Conservation (phyloP, 306 rosid genomes). For the Pterocarpus macrocarpus region DNA sequence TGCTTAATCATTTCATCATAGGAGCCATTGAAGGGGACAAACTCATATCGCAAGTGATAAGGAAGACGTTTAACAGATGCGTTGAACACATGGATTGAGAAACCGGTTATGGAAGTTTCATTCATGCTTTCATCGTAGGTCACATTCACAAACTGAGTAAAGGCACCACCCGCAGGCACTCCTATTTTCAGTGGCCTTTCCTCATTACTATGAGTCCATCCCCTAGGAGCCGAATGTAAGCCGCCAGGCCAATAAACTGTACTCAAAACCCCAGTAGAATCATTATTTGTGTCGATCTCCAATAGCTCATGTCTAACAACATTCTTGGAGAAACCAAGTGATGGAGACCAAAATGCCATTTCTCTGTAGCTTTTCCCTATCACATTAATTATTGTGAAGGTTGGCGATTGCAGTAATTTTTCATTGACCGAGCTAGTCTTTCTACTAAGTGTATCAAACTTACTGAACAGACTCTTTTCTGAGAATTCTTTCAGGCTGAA, state of each 20-base stretch:
- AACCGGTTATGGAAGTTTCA: slow-evolving; percentile 52
- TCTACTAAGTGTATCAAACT: slow-evolving; percentile 55
- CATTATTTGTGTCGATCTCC: not conserved
- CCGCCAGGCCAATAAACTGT: slow-evolving; percentile 61
- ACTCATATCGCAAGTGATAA: slow-evolving; percentile 48
- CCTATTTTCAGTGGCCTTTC: slow-evolving; percentile 50
- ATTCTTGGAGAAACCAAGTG: slow-evolving; percentile 52
- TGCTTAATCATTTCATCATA: slow-evolving; percentile 66
- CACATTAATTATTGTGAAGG: slow-evolving; percentile 62
- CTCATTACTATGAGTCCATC: slow-evolving; percentile 37
- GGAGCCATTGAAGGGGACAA: slow-evolving; percentile 56
- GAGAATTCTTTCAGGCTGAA: slow-evolving; percentile 29
- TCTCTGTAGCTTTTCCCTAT: slow-evolving; percentile 61
- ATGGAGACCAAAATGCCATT: slow-evolving; percentile 65
- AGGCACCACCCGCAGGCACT: slow-evolving; percentile 60
- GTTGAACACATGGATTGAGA: slow-evolving; percentile 65
- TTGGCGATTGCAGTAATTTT: slow-evolving; percentile 38
- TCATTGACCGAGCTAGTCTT: slow-evolving; percentile 46
- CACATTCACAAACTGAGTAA: slow-evolving; percentile 64
- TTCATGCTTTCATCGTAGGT: slow-evolving; percentile 41
- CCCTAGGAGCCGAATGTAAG: slow-evolving; percentile 45
- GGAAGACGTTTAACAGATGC: slow-evolving; percentile 49
- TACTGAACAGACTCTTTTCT: slow-evolving; percentile 39
- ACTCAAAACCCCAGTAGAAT: slow-evolving; percentile 33
- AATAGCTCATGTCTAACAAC: slow-evolving; percentile 6